phyloP scores from a whole-genome alignment of 2,329 filamentous ascomycete genomes.

The Fusarium sublunatum region DNA sequence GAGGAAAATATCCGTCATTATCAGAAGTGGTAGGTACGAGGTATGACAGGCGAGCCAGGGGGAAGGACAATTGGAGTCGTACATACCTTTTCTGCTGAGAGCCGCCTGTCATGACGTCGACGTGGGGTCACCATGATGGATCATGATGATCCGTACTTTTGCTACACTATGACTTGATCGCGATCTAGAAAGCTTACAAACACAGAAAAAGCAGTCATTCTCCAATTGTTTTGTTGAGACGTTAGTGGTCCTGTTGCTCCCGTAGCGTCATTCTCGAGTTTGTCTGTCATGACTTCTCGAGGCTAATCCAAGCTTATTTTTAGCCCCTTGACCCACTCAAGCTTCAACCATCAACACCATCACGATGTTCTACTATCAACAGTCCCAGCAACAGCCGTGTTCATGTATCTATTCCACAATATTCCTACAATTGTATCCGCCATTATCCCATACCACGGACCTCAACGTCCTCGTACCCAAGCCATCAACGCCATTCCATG shows the following conservation, averaged over 20 bases:
- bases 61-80: slow-evolving; percentile 19
- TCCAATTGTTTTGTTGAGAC: not conserved
- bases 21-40: not conserved
- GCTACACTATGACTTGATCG: slow-evolving; percentile 7
- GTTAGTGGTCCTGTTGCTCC: not conserved
- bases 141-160: slow-evolving; percentile 10
- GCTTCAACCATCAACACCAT: slow-evolving; percentile 16
- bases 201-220: slow-evolving; percentile 1
- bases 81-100: slow-evolving; percentile 16
- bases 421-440: slow-evolving; percentile 34
- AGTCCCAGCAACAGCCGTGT: not conserved
- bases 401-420: slow-evolving; percentile 16
- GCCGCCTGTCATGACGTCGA: slow-evolving; percentile 36
- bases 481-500: slow-evolving; percentile 31
- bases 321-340: slow-evolving; percentile 9
- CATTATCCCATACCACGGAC: slow-evolving; percentile 5
- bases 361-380: not conserved
- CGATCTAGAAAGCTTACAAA: slow-evolving; percentile 20
- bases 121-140: slow-evolving; percentile 39
- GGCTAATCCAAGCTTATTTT: slow-evolving; percentile 9
- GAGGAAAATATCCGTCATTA: slow-evolving; percentile 33
- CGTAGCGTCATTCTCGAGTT: not conserved
- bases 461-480: slow-evolving; percentile 21
- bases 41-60: slow-evolving; percentile 16
- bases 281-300: slow-evolving; percentile 22